Evolutionary conservation across 2,329 filamentous ascomycete species (phyloP), one percentile per base, ranked within the genome.

Genomic region (Trichoderma lentiforme): DNA sequence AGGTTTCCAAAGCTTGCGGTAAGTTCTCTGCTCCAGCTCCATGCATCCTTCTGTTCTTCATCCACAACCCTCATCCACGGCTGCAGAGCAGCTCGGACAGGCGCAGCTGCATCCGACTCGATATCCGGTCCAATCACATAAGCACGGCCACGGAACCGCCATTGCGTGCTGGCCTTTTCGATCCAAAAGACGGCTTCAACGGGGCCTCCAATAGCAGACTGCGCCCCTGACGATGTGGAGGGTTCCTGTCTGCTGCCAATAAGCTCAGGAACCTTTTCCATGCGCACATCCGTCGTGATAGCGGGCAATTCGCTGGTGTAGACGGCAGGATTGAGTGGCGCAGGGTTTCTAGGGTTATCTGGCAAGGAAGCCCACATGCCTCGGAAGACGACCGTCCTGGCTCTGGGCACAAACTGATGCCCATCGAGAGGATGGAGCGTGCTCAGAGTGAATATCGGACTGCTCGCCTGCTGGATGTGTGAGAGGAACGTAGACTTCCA

Each of bases 1-100:
- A 96, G 82, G 80, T 98, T 98, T 24, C 94, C 95, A 87, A 98
- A 98, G 80, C 96, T 93, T 63, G 89, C 93, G 65, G 93, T 94
- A 47, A 98, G 81, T 82, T 97, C 94, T 74, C 85, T 91, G 61
- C 84, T 83, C 91, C 94, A 98, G 75, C 88, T 92, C 93, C 94
- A 97, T 1, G 84, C 82, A 18, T 32, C 63, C 1, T 47, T 39
- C 63, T 39, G 36, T 9, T 43, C 57, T 11, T 57, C 24, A 12
- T 70, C 71, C 12, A 70, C 73, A 21, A 26, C 73, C 73, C 90
- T 84, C 92, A 95, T 94, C 75, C 91, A 83, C 72, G 82, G 82
- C 67, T 83, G 83, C 24, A 96, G 79, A 76, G 88, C 86, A 65
- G 85, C 86, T 81, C 90, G 89, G 60, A 91, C 87, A 12, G 87